Evolutionary conservation across 768 basidiomycete species (phyloP).

Genomic region (Pleurotus djamor): DNA sequence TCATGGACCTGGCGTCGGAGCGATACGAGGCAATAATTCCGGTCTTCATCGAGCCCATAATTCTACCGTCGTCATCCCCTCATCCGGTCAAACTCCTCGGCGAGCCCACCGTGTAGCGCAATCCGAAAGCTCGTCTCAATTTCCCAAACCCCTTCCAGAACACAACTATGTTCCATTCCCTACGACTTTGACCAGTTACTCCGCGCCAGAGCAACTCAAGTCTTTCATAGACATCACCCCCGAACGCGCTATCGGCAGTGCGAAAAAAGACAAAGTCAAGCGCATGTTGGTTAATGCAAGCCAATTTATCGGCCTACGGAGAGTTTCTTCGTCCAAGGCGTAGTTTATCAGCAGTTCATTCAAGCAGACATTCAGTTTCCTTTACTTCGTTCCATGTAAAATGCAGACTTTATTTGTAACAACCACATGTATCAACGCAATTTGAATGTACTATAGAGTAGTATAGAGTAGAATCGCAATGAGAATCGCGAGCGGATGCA

Average conservation of each 20-base stretch:
- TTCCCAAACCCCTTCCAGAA: neutral
- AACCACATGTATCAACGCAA: no score
- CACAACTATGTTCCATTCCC: neutral
- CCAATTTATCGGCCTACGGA: constrained; percentile 6
- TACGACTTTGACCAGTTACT: neutral
- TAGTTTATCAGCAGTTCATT: neutral
- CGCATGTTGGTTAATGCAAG: constrained; percentile 9
- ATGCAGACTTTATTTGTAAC: no score
- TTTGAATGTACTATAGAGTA: no score
- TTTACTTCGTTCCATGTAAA: neutral
- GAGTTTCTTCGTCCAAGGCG: neutral
- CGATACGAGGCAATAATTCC: constrained; percentile 7
- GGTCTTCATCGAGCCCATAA: neutral
- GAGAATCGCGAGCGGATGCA: no score
- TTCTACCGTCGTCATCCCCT: constrained; percentile 9
- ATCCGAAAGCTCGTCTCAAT: neutral
- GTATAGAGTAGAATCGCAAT: no score
- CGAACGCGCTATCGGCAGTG: neutral
- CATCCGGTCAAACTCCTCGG: constrained; percentile 5
- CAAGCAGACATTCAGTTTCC: neutral
- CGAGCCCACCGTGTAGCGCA: neutral
- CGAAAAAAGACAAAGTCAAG: constrained; percentile 1
- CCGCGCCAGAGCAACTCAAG: neutral
- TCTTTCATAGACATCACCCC: constrained; percentile 10
- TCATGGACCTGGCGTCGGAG: constrained; percentile 19